A percentile compares a stretch with the other conserved stretches of the same genome.
These are phyloP conservation scores for Candida verbasci DNA, from an alignment of 805 yeast species.

Conservation along the genomic window DNA sequence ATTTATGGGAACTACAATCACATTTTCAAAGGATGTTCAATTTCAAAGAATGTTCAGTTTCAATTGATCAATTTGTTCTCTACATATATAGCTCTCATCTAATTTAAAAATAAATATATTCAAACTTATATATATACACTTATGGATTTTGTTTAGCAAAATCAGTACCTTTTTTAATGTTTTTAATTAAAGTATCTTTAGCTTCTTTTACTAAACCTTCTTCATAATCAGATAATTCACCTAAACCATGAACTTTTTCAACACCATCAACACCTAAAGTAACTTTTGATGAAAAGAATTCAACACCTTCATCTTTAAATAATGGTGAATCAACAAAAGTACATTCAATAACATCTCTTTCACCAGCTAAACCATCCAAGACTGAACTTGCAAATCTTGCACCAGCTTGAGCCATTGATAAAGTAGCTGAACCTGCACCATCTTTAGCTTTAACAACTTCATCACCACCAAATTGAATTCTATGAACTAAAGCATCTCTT, in stretches of 20 bases:
- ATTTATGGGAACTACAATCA: too few species aligned
- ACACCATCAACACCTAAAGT: conserved; percentile 92
- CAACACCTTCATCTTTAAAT: conserved; percentile 84
- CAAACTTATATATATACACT: too few species aligned
- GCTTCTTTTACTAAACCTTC: conserved; percentile 78
- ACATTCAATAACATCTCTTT: conserved; percentile 61
- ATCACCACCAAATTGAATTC: conserved; percentile 96
- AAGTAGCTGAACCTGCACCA: conserved; percentile 91
- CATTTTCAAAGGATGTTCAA: too few species aligned
- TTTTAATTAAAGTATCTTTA: conserved; percentile 83
- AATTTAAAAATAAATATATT: too few species aligned
- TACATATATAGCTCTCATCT: too few species aligned
- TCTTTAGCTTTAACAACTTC: conserved; percentile 92
- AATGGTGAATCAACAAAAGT: conserved; percentile 77
- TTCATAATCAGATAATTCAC: conserved; percentile 71
- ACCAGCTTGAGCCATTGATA: conserved; percentile 93
- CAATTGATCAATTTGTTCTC: too few species aligned
- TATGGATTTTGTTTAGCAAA: conserved; percentile 74
- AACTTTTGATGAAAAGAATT: conserved; percentile 93
- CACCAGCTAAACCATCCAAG: conserved; percentile 61
- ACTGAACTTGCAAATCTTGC: conserved; percentile 67
- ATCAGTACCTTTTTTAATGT: conserved; percentile 90
- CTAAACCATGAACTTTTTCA: conserved; percentile 73
- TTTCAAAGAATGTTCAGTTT: too few species aligned
- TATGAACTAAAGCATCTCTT: conserved; percentile 58